Evolutionary conservation across 805 yeast species (phyloP).

Genomic region (Myxozyma mucilagina): DNA sequence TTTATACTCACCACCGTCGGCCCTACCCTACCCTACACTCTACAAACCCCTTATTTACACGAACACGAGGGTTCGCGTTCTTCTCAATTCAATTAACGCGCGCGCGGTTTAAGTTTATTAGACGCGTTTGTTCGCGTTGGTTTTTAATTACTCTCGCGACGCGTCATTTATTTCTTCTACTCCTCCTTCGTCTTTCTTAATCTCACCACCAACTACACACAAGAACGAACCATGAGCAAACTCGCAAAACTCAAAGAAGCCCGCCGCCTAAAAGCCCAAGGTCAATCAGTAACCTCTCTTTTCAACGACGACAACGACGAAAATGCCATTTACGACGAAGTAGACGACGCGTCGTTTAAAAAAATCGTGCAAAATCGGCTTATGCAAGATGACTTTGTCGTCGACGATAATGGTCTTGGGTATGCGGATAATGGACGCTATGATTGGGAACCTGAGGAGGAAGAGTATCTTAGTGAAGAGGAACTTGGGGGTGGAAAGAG

Average conservation of each 20-base stretch:
- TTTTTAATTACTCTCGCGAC: not conserved
- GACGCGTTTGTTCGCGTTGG: not conserved
- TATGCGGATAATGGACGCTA: slow-evolving; percentile 92
- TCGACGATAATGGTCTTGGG: slow-evolving; percentile 91
- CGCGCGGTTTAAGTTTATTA: not conserved
- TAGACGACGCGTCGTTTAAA: slow-evolving; percentile 77
- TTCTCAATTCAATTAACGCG: not conserved
- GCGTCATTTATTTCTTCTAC: not conserved
- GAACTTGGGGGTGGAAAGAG: slow-evolving; percentile 18
- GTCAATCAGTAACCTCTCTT: slow-evolving; percentile 48
- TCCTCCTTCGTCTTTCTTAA: not conserved
- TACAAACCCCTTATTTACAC: not conserved
- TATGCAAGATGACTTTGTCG: slow-evolving; percentile 88
- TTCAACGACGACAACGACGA: slow-evolving; percentile 50
- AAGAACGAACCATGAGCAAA: not conserved
- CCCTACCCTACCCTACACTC: not conserved
- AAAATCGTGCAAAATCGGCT: slow-evolving; percentile 76
- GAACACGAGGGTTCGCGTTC: not conserved
- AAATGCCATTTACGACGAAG: slow-evolving; percentile 76
- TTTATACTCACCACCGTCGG: not conserved
- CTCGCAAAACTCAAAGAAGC: slow-evolving; percentile 42
- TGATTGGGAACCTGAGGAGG: slow-evolving; percentile 70
- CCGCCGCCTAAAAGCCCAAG: slow-evolving; percentile 64
- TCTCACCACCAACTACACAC: not conserved
- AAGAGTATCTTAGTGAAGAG: slow-evolving; percentile 39